Conservation (phyloP, 129 eudicot species). For the Erigeron canadensis region DNA sequence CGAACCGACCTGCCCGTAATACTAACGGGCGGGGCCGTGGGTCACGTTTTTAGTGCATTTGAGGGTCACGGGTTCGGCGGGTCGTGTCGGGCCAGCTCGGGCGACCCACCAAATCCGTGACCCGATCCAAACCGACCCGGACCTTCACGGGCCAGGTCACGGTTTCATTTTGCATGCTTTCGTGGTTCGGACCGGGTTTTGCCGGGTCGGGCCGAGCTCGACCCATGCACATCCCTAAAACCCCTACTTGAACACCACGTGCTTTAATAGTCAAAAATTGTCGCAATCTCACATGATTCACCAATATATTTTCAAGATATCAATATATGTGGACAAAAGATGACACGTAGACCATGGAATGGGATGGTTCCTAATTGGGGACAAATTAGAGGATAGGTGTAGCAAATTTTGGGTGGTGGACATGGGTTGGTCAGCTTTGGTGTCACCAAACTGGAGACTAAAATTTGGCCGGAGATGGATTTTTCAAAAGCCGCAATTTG, state of each 20-base stretch:
- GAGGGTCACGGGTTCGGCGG: too few species aligned
- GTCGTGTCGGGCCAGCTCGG: too few species aligned
- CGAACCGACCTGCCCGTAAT: too few species aligned
- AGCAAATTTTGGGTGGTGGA: background rate
- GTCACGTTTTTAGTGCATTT: too few species aligned
- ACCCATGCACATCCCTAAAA: too few species aligned
- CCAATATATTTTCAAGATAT: background rate
- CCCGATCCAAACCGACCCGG: too few species aligned
- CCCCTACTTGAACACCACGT: background rate
- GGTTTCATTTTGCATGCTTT: too few species aligned
- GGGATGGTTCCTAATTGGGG: conserved; percentile 7
- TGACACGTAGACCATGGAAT: background rate
- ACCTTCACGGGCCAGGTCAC: too few species aligned
- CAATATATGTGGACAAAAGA: background rate
- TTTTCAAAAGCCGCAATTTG: conserved; percentile 19
- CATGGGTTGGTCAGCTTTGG: conserved; percentile 1
- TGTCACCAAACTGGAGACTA: conserved; percentile 4
- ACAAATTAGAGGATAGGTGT: background rate
- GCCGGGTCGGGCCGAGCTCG: too few species aligned
- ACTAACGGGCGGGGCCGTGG: too few species aligned
- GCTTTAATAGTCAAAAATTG: background rate
- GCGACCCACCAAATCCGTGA: too few species aligned
- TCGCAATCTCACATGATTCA: background rate
- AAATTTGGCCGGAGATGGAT: conserved; percentile 17
- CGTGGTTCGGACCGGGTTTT: too few species aligned